Evolutionary conservation across 2,329 filamentous ascomycete species (phyloP), one percentile per base, ranked within the genome.

Genomic region (Botrytis squamosa): DNA sequence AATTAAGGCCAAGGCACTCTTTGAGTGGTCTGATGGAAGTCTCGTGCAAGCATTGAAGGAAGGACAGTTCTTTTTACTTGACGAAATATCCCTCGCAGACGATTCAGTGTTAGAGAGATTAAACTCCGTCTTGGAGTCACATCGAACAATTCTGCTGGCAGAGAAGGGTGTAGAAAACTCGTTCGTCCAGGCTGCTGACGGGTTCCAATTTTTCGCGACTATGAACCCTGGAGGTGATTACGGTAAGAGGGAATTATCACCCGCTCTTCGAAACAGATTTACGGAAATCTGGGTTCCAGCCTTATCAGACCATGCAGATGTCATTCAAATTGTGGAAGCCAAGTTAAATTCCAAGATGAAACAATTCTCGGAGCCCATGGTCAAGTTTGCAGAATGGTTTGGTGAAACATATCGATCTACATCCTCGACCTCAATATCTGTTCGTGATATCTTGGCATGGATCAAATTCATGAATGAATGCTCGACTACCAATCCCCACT

Each of bases 151-250:
- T 42, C 85, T 99, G 4, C 87, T 99, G 25, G 97, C 97, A 0
- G 96, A 99, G 82, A 99, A 98, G 83, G 97, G 96, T 0, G 89
- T 93, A 2, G 88, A 92, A 8, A 91, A 97, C 81, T 94, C 94
- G 0, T 90, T 93, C 76, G 88, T 99, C 40, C 88, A 88, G 57
- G 96, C 92, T 9, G 83, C 86, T 18, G 86, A 92, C 59, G 93
- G 92, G 0, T 99, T 98, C 82, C 95, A 99, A 80, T 98, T 99
- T 83, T 89, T 99, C 74, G 95, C 96, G 5, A 99, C 96, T 0
- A 99, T 99, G 96, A 99, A 99, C 78, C 96, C 96, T 14, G 97
- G 97, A 69, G 96, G 97, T 64, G 96, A 99, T 81, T 99, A 98
- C 81, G 96, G 96, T 77, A 99, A 99, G 84, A 94, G 95, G 78